phyloP scores from a whole-genome alignment of 768 basidiomycete species.

The Piloderma croceum region DNA sequence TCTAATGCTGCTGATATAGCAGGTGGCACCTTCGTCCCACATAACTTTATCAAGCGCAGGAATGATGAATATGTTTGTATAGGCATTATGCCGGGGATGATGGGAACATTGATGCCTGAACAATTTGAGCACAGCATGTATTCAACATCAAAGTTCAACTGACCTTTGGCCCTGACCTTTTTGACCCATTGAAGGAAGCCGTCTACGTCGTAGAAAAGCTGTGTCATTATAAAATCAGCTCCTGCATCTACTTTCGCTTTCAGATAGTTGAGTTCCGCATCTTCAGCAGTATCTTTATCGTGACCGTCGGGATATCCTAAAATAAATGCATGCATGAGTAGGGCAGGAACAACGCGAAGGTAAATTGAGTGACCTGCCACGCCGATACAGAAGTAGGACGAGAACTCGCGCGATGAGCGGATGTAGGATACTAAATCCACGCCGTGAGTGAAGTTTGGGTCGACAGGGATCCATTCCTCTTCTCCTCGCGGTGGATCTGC shows the following conservation, averaged over 20 bases:
- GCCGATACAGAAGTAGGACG: conserved; percentile 85
- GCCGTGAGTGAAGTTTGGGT: conserved; percentile 78
- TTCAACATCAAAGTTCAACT: conserved; percentile 13
- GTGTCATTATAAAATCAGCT: conserved; percentile 93
- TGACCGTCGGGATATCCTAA: conserved; percentile 91
- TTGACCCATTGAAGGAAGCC: conserved; percentile 75
- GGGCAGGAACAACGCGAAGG: not conserved
- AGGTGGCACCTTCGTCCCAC: conserved; percentile 71
- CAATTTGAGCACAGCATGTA: conserved; percentile 5
- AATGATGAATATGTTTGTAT: conserved; percentile 97
- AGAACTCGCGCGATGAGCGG: conserved; percentile 66
- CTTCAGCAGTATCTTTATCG: conserved; percentile 53
- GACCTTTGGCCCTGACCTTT: conserved; percentile 69
- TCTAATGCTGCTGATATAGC: conserved; percentile 61
- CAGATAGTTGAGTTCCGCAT: conserved; percentile 61
- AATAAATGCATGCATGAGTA: not conserved
- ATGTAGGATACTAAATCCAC: conserved; percentile 92
- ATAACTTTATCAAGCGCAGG: conserved; percentile 83
- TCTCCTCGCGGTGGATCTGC: conserved; percentile 93
- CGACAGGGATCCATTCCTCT: conserved; percentile 87
- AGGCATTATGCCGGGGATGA: conserved; percentile 96
- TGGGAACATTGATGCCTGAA: conserved; percentile 80
- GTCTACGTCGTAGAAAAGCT: conserved; percentile 95
- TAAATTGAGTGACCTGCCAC: conserved; percentile 65
- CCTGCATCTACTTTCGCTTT: conserved; percentile 90